Evolutionary conservation across 768 basidiomycete genomes (phyloP).

Genomic region (Rhodosporidiobolus sp.): DNA sequence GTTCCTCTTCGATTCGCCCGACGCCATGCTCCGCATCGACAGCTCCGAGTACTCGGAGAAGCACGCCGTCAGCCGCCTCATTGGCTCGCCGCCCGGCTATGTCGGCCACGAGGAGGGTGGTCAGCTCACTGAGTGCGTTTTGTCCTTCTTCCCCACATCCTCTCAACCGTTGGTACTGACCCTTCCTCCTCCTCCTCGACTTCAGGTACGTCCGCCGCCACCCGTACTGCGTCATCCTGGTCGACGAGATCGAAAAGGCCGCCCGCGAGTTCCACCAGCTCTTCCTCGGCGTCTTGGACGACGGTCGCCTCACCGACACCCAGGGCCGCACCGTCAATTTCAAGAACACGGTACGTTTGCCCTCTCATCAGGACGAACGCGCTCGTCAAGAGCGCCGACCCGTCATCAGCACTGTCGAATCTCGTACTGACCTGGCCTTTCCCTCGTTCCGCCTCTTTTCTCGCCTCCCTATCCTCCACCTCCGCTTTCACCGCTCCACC

Average conservation of each 20-base stretch:
- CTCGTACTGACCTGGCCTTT: no score
- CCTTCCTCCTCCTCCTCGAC: background rate
- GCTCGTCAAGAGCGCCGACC: no score
- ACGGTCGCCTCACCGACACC: constrained; percentile 52
- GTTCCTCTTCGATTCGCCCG: constrained; percentile 86
- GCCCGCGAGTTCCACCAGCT: constrained; percentile 51
- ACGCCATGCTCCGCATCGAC: constrained; percentile 97
- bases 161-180: no score
- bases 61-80: constrained; percentile 82
- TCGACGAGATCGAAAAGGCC: constrained; percentile 51
- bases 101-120: constrained; percentile 86
- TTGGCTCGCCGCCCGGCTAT: constrained; percentile 74
- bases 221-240: constrained; percentile 32
- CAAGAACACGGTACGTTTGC: constrained; percentile 44
- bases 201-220: constrained; percentile 31
- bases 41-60: constrained; percentile 75
- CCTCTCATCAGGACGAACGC: no score
- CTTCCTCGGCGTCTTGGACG: constrained; percentile 53
- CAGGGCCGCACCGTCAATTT: constrained; percentile 52
- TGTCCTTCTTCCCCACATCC: background rate
- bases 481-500: background rate
- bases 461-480: background rate
- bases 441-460: background rate
- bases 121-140: constrained; percentile 46
- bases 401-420: no score